Percentiles rank a stretch among this genome's conserved stretches.
phyloP scores from a whole-genome alignment of 441 rosid genomes.

The Pelargonium myrrhifolium region DNA sequence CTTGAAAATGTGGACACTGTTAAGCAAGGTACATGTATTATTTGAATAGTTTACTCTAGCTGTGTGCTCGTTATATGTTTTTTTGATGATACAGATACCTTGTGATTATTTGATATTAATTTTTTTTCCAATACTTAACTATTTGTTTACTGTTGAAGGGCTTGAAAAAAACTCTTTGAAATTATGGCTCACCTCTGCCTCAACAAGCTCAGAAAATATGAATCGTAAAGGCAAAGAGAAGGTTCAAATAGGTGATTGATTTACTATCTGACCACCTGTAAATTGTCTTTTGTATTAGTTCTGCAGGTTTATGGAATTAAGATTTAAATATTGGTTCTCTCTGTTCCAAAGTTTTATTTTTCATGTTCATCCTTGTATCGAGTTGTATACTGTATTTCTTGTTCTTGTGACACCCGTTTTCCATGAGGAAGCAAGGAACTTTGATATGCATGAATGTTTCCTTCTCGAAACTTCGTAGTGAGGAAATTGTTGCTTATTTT shows the following conservation, averaged over 20 bases:
- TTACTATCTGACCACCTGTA: neutral
- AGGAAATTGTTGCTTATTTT: neutral
- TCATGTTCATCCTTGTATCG: neutral
- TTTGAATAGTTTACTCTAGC: neutral
- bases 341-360: neutral
- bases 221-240: conserved; percentile 24
- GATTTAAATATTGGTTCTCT: conserved; percentile 5
- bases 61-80: conserved; percentile 1
- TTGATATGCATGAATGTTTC: conserved; percentile 1
- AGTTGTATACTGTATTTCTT: neutral
- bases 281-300: neutral
- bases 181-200: conserved; percentile 68
- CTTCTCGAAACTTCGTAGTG: neutral
- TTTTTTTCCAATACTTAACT: conserved; percentile 15
- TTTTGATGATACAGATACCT: neutral
- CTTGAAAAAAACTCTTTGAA: conserved; percentile 48
- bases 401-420: neutral
- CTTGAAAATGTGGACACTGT: conserved; percentile 60
- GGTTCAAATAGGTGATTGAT: conserved; percentile 37
- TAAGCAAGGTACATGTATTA: conserved; percentile 44
- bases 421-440: neutral
- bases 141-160: conserved; percentile 34
- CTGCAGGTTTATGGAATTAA: neutral
- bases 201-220: conserved; percentile 32
- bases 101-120: neutral